Percentiles rank a stretch among this genome's conserved stretches.
Conservation (phyloP, 805 yeast species). For the Ogataea parapolymorpha region DNA sequence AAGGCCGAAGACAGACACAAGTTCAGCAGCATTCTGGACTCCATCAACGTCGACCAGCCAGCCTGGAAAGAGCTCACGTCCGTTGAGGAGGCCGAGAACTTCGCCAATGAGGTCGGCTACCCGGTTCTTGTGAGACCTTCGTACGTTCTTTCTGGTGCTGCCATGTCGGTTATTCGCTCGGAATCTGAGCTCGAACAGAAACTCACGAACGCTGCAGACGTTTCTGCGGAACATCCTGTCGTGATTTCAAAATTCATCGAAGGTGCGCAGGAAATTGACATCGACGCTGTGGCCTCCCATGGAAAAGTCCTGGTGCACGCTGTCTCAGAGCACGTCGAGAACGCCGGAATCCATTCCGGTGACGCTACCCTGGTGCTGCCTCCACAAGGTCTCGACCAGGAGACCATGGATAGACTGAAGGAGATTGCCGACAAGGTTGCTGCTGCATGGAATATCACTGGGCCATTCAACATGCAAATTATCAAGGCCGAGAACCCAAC, state of each 20-base stretch:
- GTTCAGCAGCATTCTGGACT: constrained; percentile 95
- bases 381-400: constrained; percentile 90
- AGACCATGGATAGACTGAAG: constrained; percentile 85
- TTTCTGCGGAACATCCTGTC: constrained; percentile 96
- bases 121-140: constrained; percentile 98
- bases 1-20: constrained; percentile 97
- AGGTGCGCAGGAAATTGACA: constrained; percentile 95
- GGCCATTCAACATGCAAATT: constrained; percentile 96
- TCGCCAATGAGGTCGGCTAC: constrained; percentile 85
- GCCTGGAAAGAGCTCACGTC: constrained; percentile 98
- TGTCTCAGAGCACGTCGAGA: constrained; percentile 97
- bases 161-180: constrained; percentile 95
- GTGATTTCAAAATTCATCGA: constrained; percentile 96
- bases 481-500: constrained; percentile 70
- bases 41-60: constrained; percentile 96
- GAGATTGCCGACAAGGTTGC: constrained; percentile 96
- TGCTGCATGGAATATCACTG: constrained; percentile 89
- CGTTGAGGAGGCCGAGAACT: constrained; percentile 84
- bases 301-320: constrained; percentile 96
- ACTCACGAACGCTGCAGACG: constrained; percentile 92
- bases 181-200: constrained; percentile 82
- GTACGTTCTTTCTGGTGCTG: constrained; percentile 96
- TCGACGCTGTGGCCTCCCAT: constrained; percentile 96
- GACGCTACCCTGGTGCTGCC: constrained; percentile 97
- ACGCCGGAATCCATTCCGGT: constrained; percentile 99